Evolutionary conservation across 768 basidiomycete species (phyloP).

Genomic region (Brasilioporus rufonigricans): DNA sequence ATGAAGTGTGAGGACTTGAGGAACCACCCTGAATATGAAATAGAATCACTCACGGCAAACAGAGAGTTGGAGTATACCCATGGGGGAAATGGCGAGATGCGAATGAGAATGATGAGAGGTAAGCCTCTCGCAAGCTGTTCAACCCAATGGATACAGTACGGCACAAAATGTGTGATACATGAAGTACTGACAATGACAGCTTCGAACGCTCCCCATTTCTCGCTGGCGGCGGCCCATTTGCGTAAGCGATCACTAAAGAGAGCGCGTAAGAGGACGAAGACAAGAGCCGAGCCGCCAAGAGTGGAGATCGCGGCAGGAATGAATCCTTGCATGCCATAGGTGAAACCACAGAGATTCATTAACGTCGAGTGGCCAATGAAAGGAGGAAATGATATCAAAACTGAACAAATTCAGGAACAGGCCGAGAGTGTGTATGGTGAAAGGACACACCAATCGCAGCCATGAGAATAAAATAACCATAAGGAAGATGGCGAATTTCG

Average conservation of each 20-base stretch:
- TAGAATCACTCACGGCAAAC: constrained; percentile 57
- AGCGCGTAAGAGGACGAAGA: constrained; percentile 59
- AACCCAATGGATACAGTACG: neutral
- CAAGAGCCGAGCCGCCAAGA: constrained; percentile 58
- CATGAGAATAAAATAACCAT: constrained; percentile 61
- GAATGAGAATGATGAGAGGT: constrained; percentile 78
- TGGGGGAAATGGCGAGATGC: constrained; percentile 79
- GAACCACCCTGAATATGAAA: neutral
- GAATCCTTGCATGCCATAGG: constrained; percentile 79
- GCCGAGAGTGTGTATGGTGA: constrained; percentile 53
- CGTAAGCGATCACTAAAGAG: constrained; percentile 55
- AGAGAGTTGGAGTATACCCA: constrained; percentile 86
- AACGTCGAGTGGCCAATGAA: constrained; percentile 31
- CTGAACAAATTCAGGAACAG: constrained; percentile 15
- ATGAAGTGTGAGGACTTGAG: constrained; percentile 1
- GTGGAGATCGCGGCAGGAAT: constrained; percentile 61
- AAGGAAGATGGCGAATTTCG: constrained; percentile 52
- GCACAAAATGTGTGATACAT: neutral
- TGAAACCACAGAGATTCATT: constrained; percentile 73
- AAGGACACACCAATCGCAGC: constrained; percentile 54
- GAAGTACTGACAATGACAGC: constrained; percentile 57
- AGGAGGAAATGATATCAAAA: constrained; percentile 31
- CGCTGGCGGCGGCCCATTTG: constrained; percentile 58
- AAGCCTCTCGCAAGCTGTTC: constrained; percentile 69
- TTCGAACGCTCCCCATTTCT: constrained; percentile 78